Conservation (phyloP, 2,329 filamentous ascomycete genomes). For the Alternaria metachromatica region DNA sequence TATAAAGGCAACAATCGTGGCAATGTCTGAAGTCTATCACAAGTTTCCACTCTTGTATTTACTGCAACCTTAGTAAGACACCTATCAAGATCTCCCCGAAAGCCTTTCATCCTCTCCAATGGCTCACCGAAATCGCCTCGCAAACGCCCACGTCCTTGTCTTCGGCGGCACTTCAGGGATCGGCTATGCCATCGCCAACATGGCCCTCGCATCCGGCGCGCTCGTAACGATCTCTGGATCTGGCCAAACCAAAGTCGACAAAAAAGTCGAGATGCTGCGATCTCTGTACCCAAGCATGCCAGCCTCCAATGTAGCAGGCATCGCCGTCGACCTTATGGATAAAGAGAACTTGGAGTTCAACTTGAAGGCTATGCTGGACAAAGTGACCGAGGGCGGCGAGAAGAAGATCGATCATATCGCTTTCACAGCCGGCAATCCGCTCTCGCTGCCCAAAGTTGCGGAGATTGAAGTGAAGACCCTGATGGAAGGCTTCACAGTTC, state of each 20-base stretch:
- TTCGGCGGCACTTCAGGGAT: constrained; percentile 72
- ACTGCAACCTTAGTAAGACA: not conserved
- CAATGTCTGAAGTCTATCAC: not conserved
- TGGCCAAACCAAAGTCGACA: constrained; percentile 57
- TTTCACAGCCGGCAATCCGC: constrained; percentile 37
- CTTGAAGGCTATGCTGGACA: constrained; percentile 35
- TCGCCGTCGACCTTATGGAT: constrained; percentile 38
- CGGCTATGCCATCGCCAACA: constrained; percentile 67
- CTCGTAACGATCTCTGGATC: constrained; percentile 67
- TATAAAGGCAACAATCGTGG: not conserved
- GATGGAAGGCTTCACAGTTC: constrained; percentile 35
- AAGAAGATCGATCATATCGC: constrained; percentile 45
- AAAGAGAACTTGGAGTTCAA: constrained; percentile 35
- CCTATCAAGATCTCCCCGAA: not conserved
- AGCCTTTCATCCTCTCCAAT: constrained; percentile 14
- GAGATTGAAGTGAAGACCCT: constrained; percentile 35
- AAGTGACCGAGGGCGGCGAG: constrained; percentile 29
- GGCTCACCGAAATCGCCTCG: constrained; percentile 56
- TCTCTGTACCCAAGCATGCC: constrained; percentile 46
- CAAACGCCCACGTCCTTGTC: constrained; percentile 61
- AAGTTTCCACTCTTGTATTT: not conserved
- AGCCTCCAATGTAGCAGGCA: constrained; percentile 26
- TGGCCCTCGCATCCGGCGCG: constrained; percentile 62
- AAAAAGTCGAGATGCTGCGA: constrained; percentile 56
- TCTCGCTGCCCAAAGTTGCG: constrained; percentile 26